These are phyloP conservation scores for Hemileccinum rubropunctum DNA, from an alignment of 768 basidiomycete genomes.

Conservation along the genomic window DNA sequence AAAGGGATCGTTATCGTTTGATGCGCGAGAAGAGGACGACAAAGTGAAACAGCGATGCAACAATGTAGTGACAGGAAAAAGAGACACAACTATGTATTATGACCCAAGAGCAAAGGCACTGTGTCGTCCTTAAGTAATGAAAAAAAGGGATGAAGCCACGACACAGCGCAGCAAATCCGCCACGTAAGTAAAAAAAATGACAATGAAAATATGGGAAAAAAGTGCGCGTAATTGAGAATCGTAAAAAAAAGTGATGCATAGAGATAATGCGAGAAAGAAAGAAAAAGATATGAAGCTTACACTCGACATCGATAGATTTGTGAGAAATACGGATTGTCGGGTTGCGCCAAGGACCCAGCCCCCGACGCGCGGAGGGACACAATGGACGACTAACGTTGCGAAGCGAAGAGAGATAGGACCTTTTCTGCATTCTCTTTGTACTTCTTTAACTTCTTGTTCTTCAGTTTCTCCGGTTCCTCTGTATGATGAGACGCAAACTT, in stretches of 20 bases:
- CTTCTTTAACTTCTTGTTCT: slow-evolving; percentile 77
- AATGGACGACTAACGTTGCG: slow-evolving; percentile 50
- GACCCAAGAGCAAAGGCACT: slow-evolving; percentile 23
- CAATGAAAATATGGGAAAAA: slow-evolving; percentile 9
- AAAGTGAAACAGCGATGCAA: slow-evolving; percentile 32
- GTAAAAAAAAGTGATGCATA: slow-evolving; percentile 26
- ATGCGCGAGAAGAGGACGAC: slow-evolving; percentile 16
- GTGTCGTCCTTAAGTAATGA: slow-evolving; percentile 26
- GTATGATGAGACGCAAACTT: slow-evolving; percentile 27
- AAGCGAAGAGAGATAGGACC: slow-evolving; percentile 76
- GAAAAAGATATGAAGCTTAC: slow-evolving; percentile 23
- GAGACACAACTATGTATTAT: slow-evolving; percentile 25
- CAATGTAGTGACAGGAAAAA: slow-evolving; percentile 24
- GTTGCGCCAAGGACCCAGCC: slow-evolving; percentile 25
- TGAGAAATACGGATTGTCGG: slow-evolving; percentile 13
- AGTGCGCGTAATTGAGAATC: slow-evolving; percentile 18
- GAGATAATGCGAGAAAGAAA: slow-evolving; percentile 23
- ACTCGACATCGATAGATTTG: slow-evolving; percentile 18
- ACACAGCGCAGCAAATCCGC: slow-evolving; percentile 25
- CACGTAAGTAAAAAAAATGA: not conserved
- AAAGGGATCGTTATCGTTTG: slow-evolving; percentile 25
- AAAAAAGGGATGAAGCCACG: slow-evolving; percentile 7
- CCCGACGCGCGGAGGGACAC: slow-evolving; percentile 6
- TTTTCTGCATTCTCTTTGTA: slow-evolving; percentile 89
- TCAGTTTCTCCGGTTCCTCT: slow-evolving; percentile 56